Conservation (phyloP, 768 basidiomycete species). For the Leucosporidium creatinivorum region DNA sequence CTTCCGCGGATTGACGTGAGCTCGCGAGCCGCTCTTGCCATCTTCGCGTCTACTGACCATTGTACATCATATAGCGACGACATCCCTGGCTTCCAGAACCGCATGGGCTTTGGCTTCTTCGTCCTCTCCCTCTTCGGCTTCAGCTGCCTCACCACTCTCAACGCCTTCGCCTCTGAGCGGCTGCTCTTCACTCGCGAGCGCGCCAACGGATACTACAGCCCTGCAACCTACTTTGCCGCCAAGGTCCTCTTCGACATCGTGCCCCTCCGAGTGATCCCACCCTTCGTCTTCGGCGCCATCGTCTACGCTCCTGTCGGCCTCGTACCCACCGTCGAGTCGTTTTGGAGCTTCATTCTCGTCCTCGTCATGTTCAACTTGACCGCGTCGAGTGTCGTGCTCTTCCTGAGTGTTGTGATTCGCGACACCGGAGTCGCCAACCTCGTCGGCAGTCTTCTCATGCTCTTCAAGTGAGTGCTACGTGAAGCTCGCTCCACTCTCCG, state of each 20-base stretch:
- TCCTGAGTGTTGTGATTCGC: slow-evolving; percentile 80
- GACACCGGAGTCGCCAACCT: slow-evolving; percentile 83
- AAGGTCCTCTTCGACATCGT: slow-evolving; percentile 98
- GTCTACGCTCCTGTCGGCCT: slow-evolving; percentile 91
- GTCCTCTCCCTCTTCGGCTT: slow-evolving; percentile 94
- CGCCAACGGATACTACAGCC: slow-evolving; percentile 93
- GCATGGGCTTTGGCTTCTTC: slow-evolving; percentile 92
- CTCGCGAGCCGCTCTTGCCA: slow-evolving; percentile 13
- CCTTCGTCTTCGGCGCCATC: slow-evolving; percentile 90
- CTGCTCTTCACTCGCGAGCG: slow-evolving; percentile 98
- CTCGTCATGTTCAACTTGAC: slow-evolving; percentile 95
- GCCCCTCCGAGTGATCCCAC: slow-evolving; percentile 87
- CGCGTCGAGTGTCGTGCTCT: slow-evolving; percentile 82
- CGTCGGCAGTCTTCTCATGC: slow-evolving; percentile 90
- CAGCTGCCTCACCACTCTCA: slow-evolving; percentile 87
- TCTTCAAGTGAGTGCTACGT: slow-evolving; percentile 78
- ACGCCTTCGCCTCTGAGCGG: slow-evolving; percentile 88
- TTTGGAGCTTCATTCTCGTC: slow-evolving; percentile 98
- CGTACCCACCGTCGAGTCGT: slow-evolving; percentile 76
- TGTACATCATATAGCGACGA: slow-evolving; percentile 55
- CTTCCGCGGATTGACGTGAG: slow-evolving; percentile 75
- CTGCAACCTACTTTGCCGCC: slow-evolving; percentile 91
- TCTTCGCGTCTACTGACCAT: no score
- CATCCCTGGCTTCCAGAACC: slow-evolving; percentile 94
- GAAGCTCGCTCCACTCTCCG: background rate